Evolutionary conservation across 768 basidiomycete species (phyloP), one percentile per base, ranked within the genome.

Genomic region (Strobilomyces confusus): DNA sequence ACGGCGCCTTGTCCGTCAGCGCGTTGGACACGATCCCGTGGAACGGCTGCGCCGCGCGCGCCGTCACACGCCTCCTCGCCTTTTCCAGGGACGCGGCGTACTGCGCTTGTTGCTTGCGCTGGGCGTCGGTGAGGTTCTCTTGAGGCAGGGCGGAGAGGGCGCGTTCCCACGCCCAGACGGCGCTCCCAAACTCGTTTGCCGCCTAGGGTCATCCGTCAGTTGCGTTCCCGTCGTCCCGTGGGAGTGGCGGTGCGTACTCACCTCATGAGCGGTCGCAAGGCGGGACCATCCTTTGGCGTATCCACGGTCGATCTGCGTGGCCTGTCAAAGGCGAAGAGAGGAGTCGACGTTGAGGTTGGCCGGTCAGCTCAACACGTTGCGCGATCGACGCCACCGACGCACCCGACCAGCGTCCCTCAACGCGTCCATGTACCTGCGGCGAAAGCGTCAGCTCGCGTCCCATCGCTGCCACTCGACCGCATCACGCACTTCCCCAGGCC

Each of bases 201-300:
- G 44, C 48, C 47, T 49, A 14, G n/a, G 23, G 22, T 12, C 1
- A 11, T 9, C 9, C 38, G 32, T 13, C 12, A 37, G 30, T 38
- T 20, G 33, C 23, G 26, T 29, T 29, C 29, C 29, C 29, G n/a
- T 29, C 29, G 5, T 36, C 14, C n/a, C n/a, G n/a, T n/a, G n/a
- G n/a, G n/a, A 15, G 15, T 7, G 34, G 34, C 15, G 1, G 15
- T 4, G 15, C 34, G 13, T 3, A 46, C 44, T 44, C 3, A 57
- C 48, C 7, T 45, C 32, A 15, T 42, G 44, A 4, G 48, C 54
- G 19, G 54, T 20, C 11, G 44, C 54, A 15, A 17, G 55, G 7
- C 56, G 29, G 8, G 40, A 57, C 40, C 34, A 44, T 9, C 55
- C 47, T 17, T 44, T 54, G 7, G 55, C 51, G 32, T 47, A 53